Base-by-base conservation (phyloP, 2,329 filamentous ascomycete genomes). In the Pseudopithomyces chartarum region DNA sequence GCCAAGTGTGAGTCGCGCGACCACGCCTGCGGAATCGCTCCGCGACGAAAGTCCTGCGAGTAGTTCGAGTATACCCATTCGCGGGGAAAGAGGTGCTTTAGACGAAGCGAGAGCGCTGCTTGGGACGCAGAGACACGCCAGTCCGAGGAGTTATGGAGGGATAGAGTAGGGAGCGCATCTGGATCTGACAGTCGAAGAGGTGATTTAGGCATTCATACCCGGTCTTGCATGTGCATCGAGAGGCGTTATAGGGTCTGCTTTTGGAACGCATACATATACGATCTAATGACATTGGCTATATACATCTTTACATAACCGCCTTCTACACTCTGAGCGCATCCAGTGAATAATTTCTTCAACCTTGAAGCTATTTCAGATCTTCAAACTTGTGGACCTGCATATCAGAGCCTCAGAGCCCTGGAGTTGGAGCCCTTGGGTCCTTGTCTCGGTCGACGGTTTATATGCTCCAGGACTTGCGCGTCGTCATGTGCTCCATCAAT, bases 51-150 rank as follows among this genome's bases (percentile, higher is more conserved):
- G 63, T 52, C 66, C 66, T 29, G 13, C 39, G 23, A 8, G 59
- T 42, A 40, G 43, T 52, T 52, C 56, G 33, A 69, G 67, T 19
- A 71, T 73, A 7, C 66, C 67, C 0, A 71, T 70, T n/a, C 56
- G 57, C 3, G 58, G 57, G 0, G 56, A 52, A 19, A 59, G 62
- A 0, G 64, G 56, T 10, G 73, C 73, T 5, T 54, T 75, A 48
- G 72, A 74, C 52, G 72, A 75, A 56, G 73, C 73, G n/a, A 66
- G 73, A 54, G 70, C 71, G n/a, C 51, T 75, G 56, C 50, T 75
- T 38, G 72, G 71, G 0, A 73, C 70, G 8, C 54, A 64, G 39
- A 62, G 71, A 17, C 67, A 69, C 61, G 70, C 69, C 39, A 75
- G 73, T 63, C 71, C 73, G 11, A 63, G 70, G 57, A 72, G 69